These are phyloP conservation scores for Eucalyptus cloeziana DNA, from an alignment of 345 rosid species.

Conservation along the genomic window DNA sequence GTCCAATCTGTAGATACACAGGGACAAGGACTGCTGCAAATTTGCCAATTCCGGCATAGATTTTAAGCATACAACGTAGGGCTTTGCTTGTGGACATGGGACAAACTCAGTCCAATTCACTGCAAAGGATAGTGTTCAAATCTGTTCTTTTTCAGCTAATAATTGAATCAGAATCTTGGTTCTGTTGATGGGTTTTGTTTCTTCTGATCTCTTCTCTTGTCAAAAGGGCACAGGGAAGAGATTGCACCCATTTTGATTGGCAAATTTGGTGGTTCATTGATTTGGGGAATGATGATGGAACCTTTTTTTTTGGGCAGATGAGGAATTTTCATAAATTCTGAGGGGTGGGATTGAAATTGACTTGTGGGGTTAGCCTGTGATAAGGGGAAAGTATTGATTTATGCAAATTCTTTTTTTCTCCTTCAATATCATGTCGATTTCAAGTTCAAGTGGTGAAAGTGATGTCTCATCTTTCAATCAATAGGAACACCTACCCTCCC, in stretches of 20 bases:
- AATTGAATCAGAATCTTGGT: background rate
- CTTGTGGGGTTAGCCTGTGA: background rate
- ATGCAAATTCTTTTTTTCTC: background rate
- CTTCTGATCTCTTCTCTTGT: background rate
- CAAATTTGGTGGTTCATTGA: background rate
- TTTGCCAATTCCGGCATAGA: background rate
- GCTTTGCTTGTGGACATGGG: background rate
- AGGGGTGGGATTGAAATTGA: background rate
- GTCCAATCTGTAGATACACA: background rate
- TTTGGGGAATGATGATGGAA: background rate
- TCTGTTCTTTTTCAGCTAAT: background rate
- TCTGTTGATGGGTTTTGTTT: background rate
- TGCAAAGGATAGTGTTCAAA: background rate
- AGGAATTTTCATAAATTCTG: background rate
- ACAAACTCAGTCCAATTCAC: background rate
- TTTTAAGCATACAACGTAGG: background rate
- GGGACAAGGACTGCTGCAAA: background rate
- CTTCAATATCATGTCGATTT: background rate
- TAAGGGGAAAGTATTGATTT: background rate
- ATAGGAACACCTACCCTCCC: background rate
- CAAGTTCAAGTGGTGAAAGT: conserved; percentile 6
- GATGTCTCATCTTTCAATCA: conserved; percentile 4
- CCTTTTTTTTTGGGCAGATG: background rate
- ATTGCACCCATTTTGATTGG: background rate
- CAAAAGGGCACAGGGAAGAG: background rate